A percentile compares a stretch with the other conserved stretches of the same genome.
Evolutionary conservation across 2,329 filamentous ascomycete genomes (phyloP).

Genomic region (Diaporthe citriasiana): DNA sequence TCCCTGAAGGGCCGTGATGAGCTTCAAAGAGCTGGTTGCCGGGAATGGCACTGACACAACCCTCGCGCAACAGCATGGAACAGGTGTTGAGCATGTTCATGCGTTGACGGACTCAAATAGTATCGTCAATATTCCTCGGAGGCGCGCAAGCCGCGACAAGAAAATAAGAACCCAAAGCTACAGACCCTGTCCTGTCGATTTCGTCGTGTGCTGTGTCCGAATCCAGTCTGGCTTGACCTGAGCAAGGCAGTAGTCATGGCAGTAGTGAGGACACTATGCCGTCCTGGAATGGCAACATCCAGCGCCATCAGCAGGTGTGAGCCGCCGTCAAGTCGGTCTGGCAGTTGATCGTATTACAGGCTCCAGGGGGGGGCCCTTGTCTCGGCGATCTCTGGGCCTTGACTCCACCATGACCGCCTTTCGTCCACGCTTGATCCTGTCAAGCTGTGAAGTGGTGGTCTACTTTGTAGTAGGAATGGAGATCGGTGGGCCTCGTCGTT

Average conservation of each 20-base stretch:
- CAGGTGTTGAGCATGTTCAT: slow-evolving; percentile 16
- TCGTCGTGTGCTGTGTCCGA: background rate
- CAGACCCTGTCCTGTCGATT: background rate
- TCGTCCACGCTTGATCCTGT: slow-evolving; percentile 1
- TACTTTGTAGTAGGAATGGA: background rate
- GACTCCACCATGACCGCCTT: slow-evolving; percentile 9
- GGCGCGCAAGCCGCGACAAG: slow-evolving; percentile 37
- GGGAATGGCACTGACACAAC: slow-evolving; percentile 5
- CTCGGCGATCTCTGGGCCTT: slow-evolving; percentile 13
- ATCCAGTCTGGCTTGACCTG: background rate
- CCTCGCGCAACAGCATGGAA: background rate
- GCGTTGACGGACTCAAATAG: slow-evolving; percentile 2
- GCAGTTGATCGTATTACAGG: slow-evolving; percentile 8
- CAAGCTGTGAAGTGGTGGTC: background rate
- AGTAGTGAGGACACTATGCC: slow-evolving; percentile 3
- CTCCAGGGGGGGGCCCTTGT: slow-evolving; percentile 27
- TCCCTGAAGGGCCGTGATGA: slow-evolving; percentile 14
- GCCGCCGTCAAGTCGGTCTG: slow-evolving; percentile 26
- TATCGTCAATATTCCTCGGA: slow-evolving; percentile 1
- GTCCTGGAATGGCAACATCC: slow-evolving; percentile 16
- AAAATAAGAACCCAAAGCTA: background rate
- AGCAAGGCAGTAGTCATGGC: background rate
- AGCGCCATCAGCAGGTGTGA: slow-evolving; percentile 18
- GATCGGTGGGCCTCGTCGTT: background rate
- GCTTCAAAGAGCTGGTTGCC: background rate